Evolutionary conservation across 441 rosid species (phyloP), one percentile per base, ranked within the genome.

Genomic region (Caryocar brasiliense): DNA sequence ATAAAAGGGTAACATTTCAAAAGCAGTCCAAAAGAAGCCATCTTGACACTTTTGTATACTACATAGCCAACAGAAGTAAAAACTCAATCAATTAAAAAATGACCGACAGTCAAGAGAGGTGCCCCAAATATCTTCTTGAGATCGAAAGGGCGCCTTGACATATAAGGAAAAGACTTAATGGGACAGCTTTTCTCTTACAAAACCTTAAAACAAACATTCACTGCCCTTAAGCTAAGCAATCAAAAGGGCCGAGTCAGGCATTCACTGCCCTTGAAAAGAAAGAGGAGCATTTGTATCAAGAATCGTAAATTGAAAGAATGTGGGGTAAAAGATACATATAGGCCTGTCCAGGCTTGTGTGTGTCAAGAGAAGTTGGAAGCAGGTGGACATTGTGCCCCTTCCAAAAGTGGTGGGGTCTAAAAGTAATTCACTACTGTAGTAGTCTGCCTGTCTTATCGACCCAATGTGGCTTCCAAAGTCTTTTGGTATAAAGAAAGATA

Each of bases 31-130:
- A 42, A 67, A 50, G 37, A 71, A 58, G 60, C 67, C n/a, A n/a
- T n/a, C n/a, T 56, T 34, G 55, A 64, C 72, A 52, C 71, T 64
- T 73, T 61, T 78, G 92, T 70, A 49, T 29, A 47, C 75, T 46
- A 55, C 66, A 74, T 63, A 65, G 49, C 78, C 81, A 65, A 73
- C 87, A 76, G 12, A 22, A 21, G 23, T 35, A 45, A 40, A 45
- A 25, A 5, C 15, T 48, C 54, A 18, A 25, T 12, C 7, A 26
- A 22, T 20, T 7, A 37, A 47, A 44, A 54, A 28, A 35, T 36
- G 11, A 27, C 26, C 1, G 42, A 7, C 26, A 22, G 24, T 10
- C 23, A 15, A 21, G 14, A 46, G 21, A 18, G 35, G 42, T 18
- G 4, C 9, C 34, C 15, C 26, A 36, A 56, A n/a, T n/a, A n/a